Base-by-base conservation (phyloP, 495 filamentous ascomycete species). In the Acidiella bohemica region DNA sequence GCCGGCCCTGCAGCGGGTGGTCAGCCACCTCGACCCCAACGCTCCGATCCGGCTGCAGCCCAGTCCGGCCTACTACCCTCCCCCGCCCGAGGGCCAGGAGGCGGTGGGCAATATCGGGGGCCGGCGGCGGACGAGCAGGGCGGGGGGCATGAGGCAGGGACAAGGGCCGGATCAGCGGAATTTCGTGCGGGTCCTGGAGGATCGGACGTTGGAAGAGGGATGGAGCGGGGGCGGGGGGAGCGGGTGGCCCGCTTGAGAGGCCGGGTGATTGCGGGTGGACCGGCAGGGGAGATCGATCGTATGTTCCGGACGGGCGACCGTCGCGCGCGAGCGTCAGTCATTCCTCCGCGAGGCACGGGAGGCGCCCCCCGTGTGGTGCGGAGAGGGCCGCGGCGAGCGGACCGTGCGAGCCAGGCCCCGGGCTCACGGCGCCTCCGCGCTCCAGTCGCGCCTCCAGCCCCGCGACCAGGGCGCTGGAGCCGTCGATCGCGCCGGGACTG, bases 41-140 rank as follows among this genome's bases (percentile, higher is more conserved):
- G 83, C 86, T 24, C 92, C 92, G 0, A 96, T 99, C 53, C 71
- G 92, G 31, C 59, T 94, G 27, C 92, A 99, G 55, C 92, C 92
- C 5, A 94, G 85, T 43, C 92, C 92, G 2, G 92, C 92, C 6
- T 99, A 99, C 59, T 96, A 95, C 50, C 92, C 90, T 12, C 90
- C 90, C 7, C 87, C 87, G n/a, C 73, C 83, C 2, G 90, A 94
- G 46, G 87, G 85, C 6, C 71, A 80, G 30, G 72, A 78, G 9
- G 76, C 68, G 18, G 56, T 70, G 22, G 61, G 64, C n/a, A 79
- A 75, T 49, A 72, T 51, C 3, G 47, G 79, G 29, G 69, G 81
- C 24, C 68, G 88, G 36, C 75, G 87, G 51, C 80, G 83, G 16
- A 92, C 84, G 44, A 51, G 70, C 76, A 19, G 72, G 69, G n/a